Percentiles rank a stretch among this genome's conserved stretches.
Conservation (phyloP, 345 rosid species). For the Brassica carinata region DNA sequence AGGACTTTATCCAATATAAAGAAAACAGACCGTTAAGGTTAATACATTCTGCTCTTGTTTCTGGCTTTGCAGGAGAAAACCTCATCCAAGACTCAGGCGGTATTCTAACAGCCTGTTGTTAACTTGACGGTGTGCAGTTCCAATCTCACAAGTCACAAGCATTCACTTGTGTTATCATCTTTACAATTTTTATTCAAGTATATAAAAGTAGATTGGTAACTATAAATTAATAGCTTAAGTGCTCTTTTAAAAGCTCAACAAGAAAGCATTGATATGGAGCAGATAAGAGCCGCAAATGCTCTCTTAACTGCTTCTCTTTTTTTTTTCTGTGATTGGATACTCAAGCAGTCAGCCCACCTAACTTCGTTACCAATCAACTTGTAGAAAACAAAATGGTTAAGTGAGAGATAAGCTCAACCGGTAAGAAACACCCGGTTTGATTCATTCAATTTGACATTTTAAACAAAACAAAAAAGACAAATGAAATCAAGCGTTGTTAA, state of each 20-base stretch:
- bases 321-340: too few relatives aligned
- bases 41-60: slow-evolving; percentile 15
- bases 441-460: not conserved
- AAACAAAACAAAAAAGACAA: not conserved
- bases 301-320: too few relatives aligned
- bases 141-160: slow-evolving; percentile 99
- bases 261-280: too few relatives aligned
- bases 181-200: too few relatives aligned
- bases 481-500: not conserved
- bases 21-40: slow-evolving; percentile 5
- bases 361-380: too few relatives aligned
- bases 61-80: not conserved
- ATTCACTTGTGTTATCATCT: slow-evolving; percentile 48
- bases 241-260: too few relatives aligned
- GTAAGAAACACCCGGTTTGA: not conserved
- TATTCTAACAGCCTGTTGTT: slow-evolving; percentile 51
- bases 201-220: too few relatives aligned
- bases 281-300: too few relatives aligned
- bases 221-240: too few relatives aligned
- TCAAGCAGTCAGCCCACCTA: too few relatives aligned
- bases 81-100: slow-evolving; percentile 79
- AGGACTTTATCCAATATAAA: slow-evolving; percentile 1
- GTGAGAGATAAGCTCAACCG: not conserved
- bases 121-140: slow-evolving; percentile 83
- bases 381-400: not conserved